These are phyloP conservation scores for Prunus mume DNA, from an alignment of 306 rosid species.

Conservation along the genomic window DNA sequence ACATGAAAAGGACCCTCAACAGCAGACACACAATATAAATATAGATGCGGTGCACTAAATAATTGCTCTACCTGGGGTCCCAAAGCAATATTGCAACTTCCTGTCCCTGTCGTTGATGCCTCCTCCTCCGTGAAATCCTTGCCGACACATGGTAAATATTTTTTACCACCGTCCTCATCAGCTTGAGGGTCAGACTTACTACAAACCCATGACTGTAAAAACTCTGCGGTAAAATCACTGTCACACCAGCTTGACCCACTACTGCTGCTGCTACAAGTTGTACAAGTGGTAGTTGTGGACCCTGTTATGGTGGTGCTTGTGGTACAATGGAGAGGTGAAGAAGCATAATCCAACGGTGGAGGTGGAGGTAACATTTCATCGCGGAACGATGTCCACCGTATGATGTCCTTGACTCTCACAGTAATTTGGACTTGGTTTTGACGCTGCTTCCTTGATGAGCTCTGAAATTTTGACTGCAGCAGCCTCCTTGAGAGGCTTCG, in stretches of 20 bases:
- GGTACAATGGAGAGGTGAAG: slow-evolving; percentile 29
- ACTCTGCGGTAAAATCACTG: slow-evolving; percentile 53
- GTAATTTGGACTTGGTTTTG: slow-evolving; percentile 22
- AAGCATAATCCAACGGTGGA: slow-evolving; percentile 36
- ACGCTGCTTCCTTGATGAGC: background rate
- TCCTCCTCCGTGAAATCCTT: slow-evolving; percentile 28
- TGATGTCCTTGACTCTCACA: slow-evolving; percentile 64
- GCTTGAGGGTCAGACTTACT: background rate
- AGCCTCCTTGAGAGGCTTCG: slow-evolving; percentile 47
- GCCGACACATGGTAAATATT: slow-evolving; percentile 49
- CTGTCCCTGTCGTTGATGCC: slow-evolving; percentile 11
- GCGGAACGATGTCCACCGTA: slow-evolving; percentile 75
- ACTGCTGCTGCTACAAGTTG: slow-evolving; percentile 30
- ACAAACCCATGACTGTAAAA: slow-evolving; percentile 34
- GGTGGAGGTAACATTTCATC: slow-evolving; percentile 36
- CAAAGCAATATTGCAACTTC: slow-evolving; percentile 1
- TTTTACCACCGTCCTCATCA: slow-evolving; percentile 21
- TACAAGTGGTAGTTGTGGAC: slow-evolving; percentile 15
- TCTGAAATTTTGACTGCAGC: slow-evolving; percentile 12
- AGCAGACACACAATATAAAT: slow-evolving; percentile 23
- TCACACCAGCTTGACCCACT: slow-evolving; percentile 77
- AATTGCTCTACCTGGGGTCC: slow-evolving; percentile 47
- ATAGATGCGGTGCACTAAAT: slow-evolving; percentile 28
- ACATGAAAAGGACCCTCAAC: slow-evolving; percentile 19
- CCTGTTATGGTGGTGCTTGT: slow-evolving; percentile 23